These are phyloP conservation scores for Daldinia sp. DNA, from an alignment of 2,329 filamentous ascomycete species.

Conservation along the genomic window DNA sequence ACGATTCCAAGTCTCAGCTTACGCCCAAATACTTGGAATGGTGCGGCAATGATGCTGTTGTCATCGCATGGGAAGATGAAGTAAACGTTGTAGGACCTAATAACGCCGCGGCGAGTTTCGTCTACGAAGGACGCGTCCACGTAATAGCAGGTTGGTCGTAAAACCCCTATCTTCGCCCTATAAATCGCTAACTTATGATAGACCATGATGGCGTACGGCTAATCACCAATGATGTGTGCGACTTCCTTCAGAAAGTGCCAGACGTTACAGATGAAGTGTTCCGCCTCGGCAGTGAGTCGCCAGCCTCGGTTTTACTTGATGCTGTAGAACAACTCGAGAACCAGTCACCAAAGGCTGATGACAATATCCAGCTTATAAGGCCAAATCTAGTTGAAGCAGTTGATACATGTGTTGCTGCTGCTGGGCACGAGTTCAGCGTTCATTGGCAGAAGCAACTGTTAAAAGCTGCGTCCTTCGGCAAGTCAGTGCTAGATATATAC, in stretches of 20 bases:
- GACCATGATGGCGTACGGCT: conserved; percentile 88
- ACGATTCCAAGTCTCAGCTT: conserved; percentile 87
- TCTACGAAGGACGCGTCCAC: conserved; percentile 92
- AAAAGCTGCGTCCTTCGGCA: conserved; percentile 97
- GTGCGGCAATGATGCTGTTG: conserved; percentile 94
- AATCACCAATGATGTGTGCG: conserved; percentile 93
- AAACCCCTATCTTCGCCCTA: not conserved
- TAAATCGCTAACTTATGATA: conserved; percentile 48
- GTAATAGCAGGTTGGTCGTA: conserved; percentile 77
- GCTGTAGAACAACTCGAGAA: conserved; percentile 91
- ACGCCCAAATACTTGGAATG: conserved; percentile 90
- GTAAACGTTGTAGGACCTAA: conserved; percentile 92
- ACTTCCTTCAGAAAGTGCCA: conserved; percentile 95
- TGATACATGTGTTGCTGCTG: conserved; percentile 91
- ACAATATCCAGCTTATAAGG: conserved; percentile 95
- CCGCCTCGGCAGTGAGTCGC: conserved; percentile 85
- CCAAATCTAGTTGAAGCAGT: conserved; percentile 91
- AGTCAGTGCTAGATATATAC: conserved; percentile 96
- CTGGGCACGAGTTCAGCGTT: conserved; percentile 88
- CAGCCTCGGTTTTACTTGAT: conserved; percentile 92
- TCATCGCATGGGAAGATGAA: conserved; percentile 98
- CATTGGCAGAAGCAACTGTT: conserved; percentile 96
- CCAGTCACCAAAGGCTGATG: conserved; percentile 96
- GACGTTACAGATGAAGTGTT: conserved; percentile 90
- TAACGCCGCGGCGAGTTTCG: conserved; percentile 80